These are phyloP conservation scores for Diaporthe citrichinensis DNA, from an alignment of 2,329 filamentous ascomycete species.

Conservation along the genomic window DNA sequence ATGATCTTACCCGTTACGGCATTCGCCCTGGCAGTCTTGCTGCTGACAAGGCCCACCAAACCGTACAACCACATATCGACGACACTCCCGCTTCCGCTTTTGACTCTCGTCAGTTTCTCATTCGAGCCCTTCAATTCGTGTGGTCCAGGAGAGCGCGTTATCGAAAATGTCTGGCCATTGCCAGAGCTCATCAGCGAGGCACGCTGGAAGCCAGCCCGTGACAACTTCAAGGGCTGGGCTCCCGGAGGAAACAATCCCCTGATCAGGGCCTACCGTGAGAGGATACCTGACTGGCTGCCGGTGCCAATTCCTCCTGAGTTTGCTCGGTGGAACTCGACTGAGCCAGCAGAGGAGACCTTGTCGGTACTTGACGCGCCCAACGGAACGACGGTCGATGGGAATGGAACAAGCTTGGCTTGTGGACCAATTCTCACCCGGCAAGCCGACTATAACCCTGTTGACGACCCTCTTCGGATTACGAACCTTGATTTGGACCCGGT, in stretches of 20 bases:
- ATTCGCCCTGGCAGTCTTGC: neutral
- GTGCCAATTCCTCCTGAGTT: slow-evolving; percentile 48
- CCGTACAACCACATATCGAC: slow-evolving; percentile 52
- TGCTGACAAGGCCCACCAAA: slow-evolving; percentile 45
- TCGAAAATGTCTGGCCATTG: slow-evolving; percentile 42
- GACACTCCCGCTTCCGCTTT: slow-evolving; percentile 50
- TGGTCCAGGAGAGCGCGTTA: slow-evolving; percentile 33
- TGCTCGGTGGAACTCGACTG: slow-evolving; percentile 47
- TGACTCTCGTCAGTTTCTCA: slow-evolving; percentile 47
- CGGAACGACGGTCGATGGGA: slow-evolving; percentile 12
- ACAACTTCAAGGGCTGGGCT: slow-evolving; percentile 53
- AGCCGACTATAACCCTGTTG: slow-evolving; percentile 51
- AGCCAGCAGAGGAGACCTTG: slow-evolving; percentile 39
- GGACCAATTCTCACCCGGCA: slow-evolving; percentile 20
- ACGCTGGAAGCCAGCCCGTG: slow-evolving; percentile 47
- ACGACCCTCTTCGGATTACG: slow-evolving; percentile 58
- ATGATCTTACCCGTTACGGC: neutral
- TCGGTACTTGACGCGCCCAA: slow-evolving; percentile 30
- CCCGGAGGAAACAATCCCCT: slow-evolving; percentile 47
- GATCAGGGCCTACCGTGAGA: slow-evolving; percentile 46
- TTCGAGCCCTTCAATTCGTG: slow-evolving; percentile 44
- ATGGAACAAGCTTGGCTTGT: slow-evolving; percentile 14
- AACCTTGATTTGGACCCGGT: slow-evolving; percentile 54
- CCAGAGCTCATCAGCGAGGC: slow-evolving; percentile 47
- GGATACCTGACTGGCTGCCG: slow-evolving; percentile 50